Evolutionary conservation across 371 early-diverging fungal genomes (phyloP), one percentile per base, ranked within the genome.

Genomic region (Choanephora cucurbitarum): DNA sequence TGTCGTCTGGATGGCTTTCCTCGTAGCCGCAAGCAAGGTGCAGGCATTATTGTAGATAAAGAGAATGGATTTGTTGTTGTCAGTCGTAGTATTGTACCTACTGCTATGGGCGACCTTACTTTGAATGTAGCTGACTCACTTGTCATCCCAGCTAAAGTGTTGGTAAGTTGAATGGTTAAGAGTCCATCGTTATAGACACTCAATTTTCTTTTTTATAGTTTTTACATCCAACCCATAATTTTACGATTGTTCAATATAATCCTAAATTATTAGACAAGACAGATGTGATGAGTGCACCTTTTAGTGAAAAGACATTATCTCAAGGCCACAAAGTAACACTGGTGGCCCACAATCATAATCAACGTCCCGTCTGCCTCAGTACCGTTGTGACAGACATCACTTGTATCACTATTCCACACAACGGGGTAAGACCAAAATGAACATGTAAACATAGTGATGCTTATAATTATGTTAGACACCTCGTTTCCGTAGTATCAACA

Each of bases 221-320:
- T 60, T 69, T 91, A n/a, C 92, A 94, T 58, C 92, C 92, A n/a
- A 86, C 88, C 2, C 92, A 92, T 49, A 91, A 91, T 61, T 83
- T 88, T 57, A 81, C 88, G 1, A 69, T 94, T 52, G 70, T 91
- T 8, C 79, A 80, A 28, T 94, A 91, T 72, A 89, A 91, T 67
- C 90, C 94, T 5, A 70, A 64, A 32, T 75, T 83, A 18, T 57
- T 92, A 42, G 91, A 89, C 37, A 78, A 82, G 3, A 92, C 93
- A 1, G 82, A 88, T 22, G 87, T 91, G 0, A 59, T 74, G 49
- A 77, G 86, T 31, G 87, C 91, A 17, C 77, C 79, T 3, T 54
- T 91, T 28, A 83, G 86, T 52, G 75, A 81, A 21, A 69, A 68
- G 17, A 69, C 74, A 34, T 65, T 92, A 14, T 75, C 67, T 4